A percentile compares a stretch with the other conserved stretches of the same genome.
phyloP scores from a whole-genome alignment of 2,329 filamentous ascomycete species.

The Aspergillus fructus region DNA sequence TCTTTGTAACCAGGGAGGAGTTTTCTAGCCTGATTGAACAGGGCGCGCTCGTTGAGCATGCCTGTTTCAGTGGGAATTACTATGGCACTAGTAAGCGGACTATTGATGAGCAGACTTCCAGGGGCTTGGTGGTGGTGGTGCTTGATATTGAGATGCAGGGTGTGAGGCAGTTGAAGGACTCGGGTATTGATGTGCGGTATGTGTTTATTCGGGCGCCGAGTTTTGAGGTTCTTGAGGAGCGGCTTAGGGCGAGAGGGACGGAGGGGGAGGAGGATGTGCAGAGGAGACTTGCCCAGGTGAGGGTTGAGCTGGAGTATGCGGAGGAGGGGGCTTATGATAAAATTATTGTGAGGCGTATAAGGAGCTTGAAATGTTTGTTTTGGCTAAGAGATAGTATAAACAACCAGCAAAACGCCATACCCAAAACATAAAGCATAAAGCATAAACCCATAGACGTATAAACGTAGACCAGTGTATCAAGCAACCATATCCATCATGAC shows the following conservation, averaged over 20 bases:
- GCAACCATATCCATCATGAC: background rate
- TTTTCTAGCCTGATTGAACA: conserved; percentile 64
- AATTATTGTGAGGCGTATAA: background rate
- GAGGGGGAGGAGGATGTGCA: conserved; percentile 68
- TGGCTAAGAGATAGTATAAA: too few relatives aligned
- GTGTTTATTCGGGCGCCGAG: conserved; percentile 78
- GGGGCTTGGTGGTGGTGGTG: conserved; percentile 64
- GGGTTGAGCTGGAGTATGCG: conserved; percentile 67
- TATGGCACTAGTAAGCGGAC: conserved; percentile 71
- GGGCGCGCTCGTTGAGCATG: conserved; percentile 76
- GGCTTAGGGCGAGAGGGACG: conserved; percentile 68
- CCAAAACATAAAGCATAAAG: too few relatives aligned
- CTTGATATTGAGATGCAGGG: conserved; percentile 90
- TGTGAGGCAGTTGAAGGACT: conserved; percentile 77
- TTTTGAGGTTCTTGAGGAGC: conserved; percentile 66
- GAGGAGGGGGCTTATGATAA: conserved; percentile 61
- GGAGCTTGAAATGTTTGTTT: background rate
- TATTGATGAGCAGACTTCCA: conserved; percentile 16
- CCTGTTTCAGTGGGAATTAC: conserved; percentile 73
- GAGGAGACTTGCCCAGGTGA: conserved; percentile 66
- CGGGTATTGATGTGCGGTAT: conserved; percentile 68
- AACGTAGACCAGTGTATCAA: too few relatives aligned
- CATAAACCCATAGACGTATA: too few relatives aligned
- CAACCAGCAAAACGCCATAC: too few relatives aligned
- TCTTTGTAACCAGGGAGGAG: conserved; percentile 63